Conservation (phyloP, 768 basidiomycete species). For the Scleroderma citrinum region DNA sequence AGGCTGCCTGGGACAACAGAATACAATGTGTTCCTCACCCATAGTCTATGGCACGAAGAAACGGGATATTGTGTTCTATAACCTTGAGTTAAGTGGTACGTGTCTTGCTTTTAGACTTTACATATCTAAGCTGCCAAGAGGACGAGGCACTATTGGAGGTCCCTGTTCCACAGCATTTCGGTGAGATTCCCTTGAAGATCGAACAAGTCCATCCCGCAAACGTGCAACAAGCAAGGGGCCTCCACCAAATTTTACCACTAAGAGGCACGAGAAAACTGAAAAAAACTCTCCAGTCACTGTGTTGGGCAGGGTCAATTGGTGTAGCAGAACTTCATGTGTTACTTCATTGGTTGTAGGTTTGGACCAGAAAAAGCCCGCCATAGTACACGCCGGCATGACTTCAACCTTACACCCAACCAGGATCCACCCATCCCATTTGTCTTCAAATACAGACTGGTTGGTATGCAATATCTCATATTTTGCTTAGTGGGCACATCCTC, state of each 20-base stretch:
- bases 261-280: conserved; percentile 14
- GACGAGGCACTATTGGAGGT: conserved; percentile 14
- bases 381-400: accelerated
- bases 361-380: conserved; percentile 1
- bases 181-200: conserved; percentile 11
- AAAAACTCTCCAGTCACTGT: conserved; percentile 17
- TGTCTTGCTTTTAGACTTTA: neutral
- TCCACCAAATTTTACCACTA: neutral
- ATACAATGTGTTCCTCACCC: neutral
- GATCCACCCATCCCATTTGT: conserved; percentile 10
- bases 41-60: neutral
- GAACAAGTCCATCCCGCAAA: neutral
- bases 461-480: conserved; percentile 3
- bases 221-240: too few relatives aligned
- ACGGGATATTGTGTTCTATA: conserved; percentile 12
- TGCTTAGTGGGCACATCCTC: neutral
- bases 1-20: neutral
- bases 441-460: conserved; percentile 15
- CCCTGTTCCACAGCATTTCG: conserved; percentile 5
- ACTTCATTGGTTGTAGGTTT: conserved; percentile 6
- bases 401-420: neutral
- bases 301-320: conserved; percentile 10
- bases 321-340: neutral
- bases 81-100: conserved; percentile 13
- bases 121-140: conserved; percentile 6